Conservation (phyloP, 768 basidiomycete species). For the Boletus huronensis region DNA sequence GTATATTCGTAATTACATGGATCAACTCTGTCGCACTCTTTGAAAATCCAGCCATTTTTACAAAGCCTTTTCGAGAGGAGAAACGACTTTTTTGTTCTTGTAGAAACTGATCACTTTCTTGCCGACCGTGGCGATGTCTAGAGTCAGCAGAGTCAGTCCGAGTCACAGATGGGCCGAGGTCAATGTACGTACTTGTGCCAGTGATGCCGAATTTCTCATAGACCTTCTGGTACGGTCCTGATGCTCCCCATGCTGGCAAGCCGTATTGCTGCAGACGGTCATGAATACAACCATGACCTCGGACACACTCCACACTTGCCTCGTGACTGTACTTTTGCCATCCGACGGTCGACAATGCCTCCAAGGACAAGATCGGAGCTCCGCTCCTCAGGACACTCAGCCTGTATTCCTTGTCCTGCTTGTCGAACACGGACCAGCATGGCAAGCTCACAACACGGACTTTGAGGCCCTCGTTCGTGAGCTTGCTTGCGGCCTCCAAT, state of each 20-base stretch:
- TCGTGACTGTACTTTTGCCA: constrained; percentile 93
- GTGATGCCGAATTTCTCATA: constrained; percentile 91
- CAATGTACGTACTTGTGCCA: constrained; percentile 52
- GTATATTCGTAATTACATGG: constrained; percentile 13
- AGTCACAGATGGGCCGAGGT: not conserved
- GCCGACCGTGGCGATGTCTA: constrained; percentile 74
- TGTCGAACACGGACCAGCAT: constrained; percentile 86
- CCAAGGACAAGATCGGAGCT: constrained; percentile 84
- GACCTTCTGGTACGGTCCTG: constrained; percentile 85
- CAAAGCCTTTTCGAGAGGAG: constrained; percentile 75
- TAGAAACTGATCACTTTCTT: constrained; percentile 89
- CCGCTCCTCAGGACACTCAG: constrained; percentile 85
- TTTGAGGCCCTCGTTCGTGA: constrained; percentile 74
- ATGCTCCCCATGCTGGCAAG: constrained; percentile 76
- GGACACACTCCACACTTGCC: constrained; percentile 30
- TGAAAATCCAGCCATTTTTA: constrained; percentile 19
- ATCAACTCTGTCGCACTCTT: constrained; percentile 1
- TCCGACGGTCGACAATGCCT: constrained; percentile 78
- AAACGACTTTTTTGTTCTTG: constrained; percentile 68
- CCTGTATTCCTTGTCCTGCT: constrained; percentile 75
- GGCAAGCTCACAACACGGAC: constrained; percentile 84
- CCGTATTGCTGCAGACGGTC: constrained; percentile 56
- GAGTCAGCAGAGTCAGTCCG: constrained; percentile 5
- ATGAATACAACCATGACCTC: not conserved
- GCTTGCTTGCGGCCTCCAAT: constrained; percentile 78